Conservation (phyloP, 2,329 filamentous ascomycete species). For the Aspergillus melleus region DNA sequence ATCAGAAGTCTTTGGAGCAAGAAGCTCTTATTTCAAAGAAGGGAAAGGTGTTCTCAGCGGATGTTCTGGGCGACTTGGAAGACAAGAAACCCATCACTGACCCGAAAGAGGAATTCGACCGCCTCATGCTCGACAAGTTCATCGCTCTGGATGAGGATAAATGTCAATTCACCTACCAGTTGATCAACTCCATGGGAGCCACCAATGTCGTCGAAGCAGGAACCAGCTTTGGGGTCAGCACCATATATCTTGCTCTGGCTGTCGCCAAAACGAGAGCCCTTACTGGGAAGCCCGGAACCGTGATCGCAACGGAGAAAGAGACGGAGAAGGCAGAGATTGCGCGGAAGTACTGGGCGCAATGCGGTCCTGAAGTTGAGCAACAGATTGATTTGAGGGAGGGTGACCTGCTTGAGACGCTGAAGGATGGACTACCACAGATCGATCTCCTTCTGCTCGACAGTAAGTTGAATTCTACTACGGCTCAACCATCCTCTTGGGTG, state of each 20-base stretch:
- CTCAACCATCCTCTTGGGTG: too few species aligned
- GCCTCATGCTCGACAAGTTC: slow-evolving; percentile 56
- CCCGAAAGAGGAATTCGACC: slow-evolving; percentile 29
- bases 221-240: slow-evolving; percentile 62
- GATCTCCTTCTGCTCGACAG: slow-evolving; percentile 63
- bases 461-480: slow-evolving; percentile 39
- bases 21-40: background rate
- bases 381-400: slow-evolving; percentile 60
- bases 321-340: slow-evolving; percentile 53
- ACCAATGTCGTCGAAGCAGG: slow-evolving; percentile 59
- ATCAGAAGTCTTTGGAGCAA: background rate
- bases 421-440: slow-evolving; percentile 49
- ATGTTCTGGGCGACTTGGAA: background rate
- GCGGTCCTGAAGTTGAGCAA: slow-evolving; percentile 50
- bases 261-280: slow-evolving; percentile 49
- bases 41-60: background rate
- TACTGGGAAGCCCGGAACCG: slow-evolving; percentile 39
- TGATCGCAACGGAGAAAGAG: slow-evolving; percentile 64
- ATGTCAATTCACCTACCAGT: slow-evolving; percentile 56
- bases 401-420: slow-evolving; percentile 59
- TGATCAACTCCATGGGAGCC: slow-evolving; percentile 52
- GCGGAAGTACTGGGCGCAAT: slow-evolving; percentile 54
- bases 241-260: slow-evolving; percentile 62
- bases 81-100: background rate
- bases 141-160: slow-evolving; percentile 62